Base-by-base conservation (phyloP, 2,329 filamentous ascomycete genomes). In the Sporothrix brasiliensis region DNA sequence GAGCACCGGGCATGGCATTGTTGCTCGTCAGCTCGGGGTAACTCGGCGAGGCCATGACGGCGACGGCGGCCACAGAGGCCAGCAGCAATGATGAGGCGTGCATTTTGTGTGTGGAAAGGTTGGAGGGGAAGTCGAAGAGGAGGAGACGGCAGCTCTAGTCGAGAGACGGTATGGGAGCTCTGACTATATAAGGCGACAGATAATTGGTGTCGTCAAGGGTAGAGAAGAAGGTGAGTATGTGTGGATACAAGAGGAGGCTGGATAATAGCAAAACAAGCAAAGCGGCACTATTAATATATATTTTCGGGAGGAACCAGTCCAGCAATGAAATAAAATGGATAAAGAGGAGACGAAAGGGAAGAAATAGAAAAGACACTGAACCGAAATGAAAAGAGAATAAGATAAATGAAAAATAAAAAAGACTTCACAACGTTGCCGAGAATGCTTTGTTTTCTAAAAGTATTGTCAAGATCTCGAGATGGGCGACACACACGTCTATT, bases 41-140 rank as follows among this genome's bases (percentile, higher is more conserved):
- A 63, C 81, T 79, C 10, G 82, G 83, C 44, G 84, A 84, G 68
- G 82, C 82, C 54, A 79, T 76, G 74, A 80, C 80, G 68, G 83
- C 76, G 71, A 81, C 81, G 78, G 80, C 79, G 74, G 86, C 79
- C 72, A 83, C 80, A 67, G 85, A 82, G 49, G 81, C 74, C 65
- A 87, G 73, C 74, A 85, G 75, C 73, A 74, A 13, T 19, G 83
- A 84, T 73, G 83, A 84, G 74, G 80, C 79, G 75, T 81, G 83
- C 87, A 89, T 89, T 49, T 53, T 67, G 49, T 24, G 54, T 19
- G 49, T 52, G 61, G 11, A 5, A n/a, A 24, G 14, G 44, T 39
- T 34, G 61, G n/a, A 34, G 34, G 34, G 41, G 10, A 16, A 13
- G 41, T 13, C 14, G 41, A 44, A 2, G 41, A 44, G 41, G 41